Percentiles rank a stretch among this genome's conserved stretches.
phyloP scores from a whole-genome alignment of 2,329 filamentous ascomycete genomes.

The Penicillium occitanis region DNA sequence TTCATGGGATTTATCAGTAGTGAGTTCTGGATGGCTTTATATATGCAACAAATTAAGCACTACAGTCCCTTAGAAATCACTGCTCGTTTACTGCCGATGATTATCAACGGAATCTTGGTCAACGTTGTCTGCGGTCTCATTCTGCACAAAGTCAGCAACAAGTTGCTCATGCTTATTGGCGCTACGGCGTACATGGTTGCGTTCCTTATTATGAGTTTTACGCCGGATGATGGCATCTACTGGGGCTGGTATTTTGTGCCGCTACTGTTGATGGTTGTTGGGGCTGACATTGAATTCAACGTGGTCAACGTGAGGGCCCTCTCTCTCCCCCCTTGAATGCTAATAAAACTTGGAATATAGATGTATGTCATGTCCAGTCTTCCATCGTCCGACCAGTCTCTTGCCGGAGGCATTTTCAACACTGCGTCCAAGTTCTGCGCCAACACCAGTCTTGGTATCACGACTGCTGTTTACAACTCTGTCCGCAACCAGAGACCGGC shows the following conservation, averaged over 20 bases:
- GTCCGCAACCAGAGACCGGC: conserved; percentile 25
- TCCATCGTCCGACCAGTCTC: conserved; percentile 60
- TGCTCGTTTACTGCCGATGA: conserved; percentile 64
- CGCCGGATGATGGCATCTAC: conserved; percentile 54
- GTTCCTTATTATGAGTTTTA: conserved; percentile 59
- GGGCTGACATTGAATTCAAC: conserved; percentile 69
- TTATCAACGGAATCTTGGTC: conserved; percentile 61
- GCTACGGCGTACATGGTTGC: conserved; percentile 43
- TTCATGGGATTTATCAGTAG: conserved; percentile 63
- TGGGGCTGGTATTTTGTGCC: conserved; percentile 66
- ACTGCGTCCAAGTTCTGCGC: conserved; percentile 62
- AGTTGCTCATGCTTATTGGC: conserved; percentile 58
- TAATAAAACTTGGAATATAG: conserved; percentile 32
- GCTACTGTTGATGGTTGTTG: conserved; percentile 61
- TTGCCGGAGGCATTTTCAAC: conserved; percentile 68
- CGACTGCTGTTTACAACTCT: conserved; percentile 51
- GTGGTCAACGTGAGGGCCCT: conserved; percentile 59
- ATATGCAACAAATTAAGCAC: conserved; percentile 59
- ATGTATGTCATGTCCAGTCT: conserved; percentile 70
- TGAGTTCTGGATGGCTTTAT: conserved; percentile 64
- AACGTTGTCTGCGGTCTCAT: conserved; percentile 63
- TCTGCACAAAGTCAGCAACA: conserved; percentile 65
- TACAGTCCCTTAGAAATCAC: conserved; percentile 60
- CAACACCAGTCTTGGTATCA: conserved; percentile 61
- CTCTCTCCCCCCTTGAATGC: not conserved